A percentile compares a stretch with the other conserved stretches of the same genome.
Conservation (phyloP, 106 monocot genomes). For the Acorus calamus region DNA sequence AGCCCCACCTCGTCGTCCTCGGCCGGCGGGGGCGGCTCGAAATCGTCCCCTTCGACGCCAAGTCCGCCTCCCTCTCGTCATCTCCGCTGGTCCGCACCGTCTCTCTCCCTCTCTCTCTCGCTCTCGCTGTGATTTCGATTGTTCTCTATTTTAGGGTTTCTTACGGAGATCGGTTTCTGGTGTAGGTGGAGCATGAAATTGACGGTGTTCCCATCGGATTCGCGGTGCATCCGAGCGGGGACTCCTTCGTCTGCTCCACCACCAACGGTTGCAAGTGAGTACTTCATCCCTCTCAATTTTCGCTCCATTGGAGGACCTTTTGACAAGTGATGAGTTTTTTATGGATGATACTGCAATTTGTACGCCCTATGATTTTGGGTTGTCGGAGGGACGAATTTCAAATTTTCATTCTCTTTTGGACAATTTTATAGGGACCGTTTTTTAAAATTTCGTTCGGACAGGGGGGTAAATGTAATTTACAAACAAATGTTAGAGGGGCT, state of each 20-base stretch:
- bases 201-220: conserved; percentile 40
- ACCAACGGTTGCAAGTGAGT: conserved; percentile 66
- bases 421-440: too few relatives aligned
- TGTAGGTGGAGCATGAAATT: conserved; percentile 37
- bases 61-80: conserved; percentile 37
- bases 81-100: conserved; percentile 46
- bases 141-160: neutral
- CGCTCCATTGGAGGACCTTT: neutral
- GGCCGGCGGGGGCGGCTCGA: conserved; percentile 41
- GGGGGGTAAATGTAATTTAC: too few relatives aligned
- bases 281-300: neutral
- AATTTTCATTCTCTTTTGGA: too few relatives aligned
- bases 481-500: too few relatives aligned
- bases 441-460: too few relatives aligned
- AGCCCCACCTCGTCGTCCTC: conserved; percentile 35
- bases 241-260: conserved; percentile 72
- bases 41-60: conserved; percentile 64
- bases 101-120: neutral
- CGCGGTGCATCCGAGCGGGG: conserved; percentile 85
- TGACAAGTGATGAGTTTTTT: neutral
- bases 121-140: neutral
- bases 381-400: too few relatives aligned
- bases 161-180: neutral
- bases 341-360: neutral
- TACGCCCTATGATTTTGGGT: neutral